A percentile compares a stretch with the other conserved stretches of the same genome.
phyloP scores from a whole-genome alignment of 129 eudicot species.

The Centaurea solstitialis region DNA sequence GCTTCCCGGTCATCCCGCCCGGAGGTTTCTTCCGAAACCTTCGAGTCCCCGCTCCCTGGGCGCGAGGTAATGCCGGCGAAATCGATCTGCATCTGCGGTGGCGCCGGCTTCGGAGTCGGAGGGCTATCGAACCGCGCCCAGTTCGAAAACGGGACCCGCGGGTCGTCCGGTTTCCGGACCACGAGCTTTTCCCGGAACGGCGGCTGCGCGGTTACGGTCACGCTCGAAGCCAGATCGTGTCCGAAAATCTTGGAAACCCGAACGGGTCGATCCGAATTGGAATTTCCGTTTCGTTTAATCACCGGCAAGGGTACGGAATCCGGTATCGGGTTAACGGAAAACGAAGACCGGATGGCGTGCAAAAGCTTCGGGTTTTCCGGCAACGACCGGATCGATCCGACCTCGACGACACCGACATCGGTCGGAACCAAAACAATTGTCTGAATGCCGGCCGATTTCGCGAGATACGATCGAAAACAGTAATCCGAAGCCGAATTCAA shows the following conservation, averaged over 20 bases:
- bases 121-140: slow-evolving; percentile 53
- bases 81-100: slow-evolving; percentile 64
- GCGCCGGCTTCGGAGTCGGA: slow-evolving; percentile 40
- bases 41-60: slow-evolving; percentile 54
- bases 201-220: slow-evolving; percentile 19
- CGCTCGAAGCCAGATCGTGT: slow-evolving; percentile 55
- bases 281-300: slow-evolving; percentile 2
- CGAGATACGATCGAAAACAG: slow-evolving; percentile 70
- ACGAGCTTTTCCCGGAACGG: slow-evolving; percentile 65
- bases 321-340: slow-evolving; percentile 37
- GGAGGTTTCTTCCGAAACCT: slow-evolving; percentile 62
- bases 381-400: slow-evolving; percentile 66
- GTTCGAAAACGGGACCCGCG: slow-evolving; percentile 38
- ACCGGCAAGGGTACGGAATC: slow-evolving; percentile 26
- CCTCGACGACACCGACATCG: slow-evolving; percentile 72
- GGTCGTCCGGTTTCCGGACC: slow-evolving; percentile 49
- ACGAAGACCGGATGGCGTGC: slow-evolving; percentile 48
- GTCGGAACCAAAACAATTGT: slow-evolving; percentile 86
- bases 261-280: slow-evolving; percentile 17
- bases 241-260: slow-evolving; percentile 72
- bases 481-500: slow-evolving; percentile 54
- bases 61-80: slow-evolving; percentile 56
- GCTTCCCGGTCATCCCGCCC: slow-evolving; percentile 39
- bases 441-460: slow-evolving; percentile 83
- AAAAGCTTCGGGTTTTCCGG: slow-evolving; percentile 58